Percentiles rank a stretch among this genome's conserved stretches.
Evolutionary conservation across 2,329 filamentous ascomycete genomes (phyloP).

Genomic region (Monilinia aucupariae): DNA sequence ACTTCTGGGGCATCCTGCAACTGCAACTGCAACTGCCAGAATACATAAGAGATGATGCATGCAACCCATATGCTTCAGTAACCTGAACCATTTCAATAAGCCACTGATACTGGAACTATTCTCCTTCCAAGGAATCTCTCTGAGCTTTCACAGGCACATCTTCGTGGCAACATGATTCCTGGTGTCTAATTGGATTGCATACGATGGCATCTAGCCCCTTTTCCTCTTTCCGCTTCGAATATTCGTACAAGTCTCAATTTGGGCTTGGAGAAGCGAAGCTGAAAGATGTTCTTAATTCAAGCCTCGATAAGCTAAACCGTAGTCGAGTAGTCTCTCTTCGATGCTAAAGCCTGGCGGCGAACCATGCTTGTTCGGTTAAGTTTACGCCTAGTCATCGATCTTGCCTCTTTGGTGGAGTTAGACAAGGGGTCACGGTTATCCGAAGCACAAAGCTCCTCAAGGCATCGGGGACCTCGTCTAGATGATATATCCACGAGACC

Average conservation of each 20-base stretch:
- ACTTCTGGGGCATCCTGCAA: not conserved
- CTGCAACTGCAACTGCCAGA: not conserved
- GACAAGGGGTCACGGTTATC: not conserved
- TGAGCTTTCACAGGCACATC: not conserved
- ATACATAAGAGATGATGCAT: not conserved
- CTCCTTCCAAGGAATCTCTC: not conserved
- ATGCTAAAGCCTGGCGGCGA: not conserved
- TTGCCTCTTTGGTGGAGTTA: not conserved
- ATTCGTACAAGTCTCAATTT: not conserved
- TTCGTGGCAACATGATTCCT: not conserved
- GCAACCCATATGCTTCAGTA: not conserved
- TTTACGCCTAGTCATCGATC: not conserved
- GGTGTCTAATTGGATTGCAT: not conserved
- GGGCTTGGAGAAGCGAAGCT: conserved; percentile 12
- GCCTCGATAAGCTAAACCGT: not conserved
- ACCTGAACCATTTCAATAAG: not conserved
- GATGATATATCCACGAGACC: conserved; percentile 1
- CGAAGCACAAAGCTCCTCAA: not conserved
- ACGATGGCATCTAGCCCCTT: not conserved
- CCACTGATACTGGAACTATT: not conserved
- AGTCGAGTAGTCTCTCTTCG: too few relatives aligned
- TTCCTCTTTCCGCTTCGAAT: not conserved
- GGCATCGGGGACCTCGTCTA: not conserved
- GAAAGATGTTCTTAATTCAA: conserved; percentile 10
- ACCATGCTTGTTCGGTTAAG: conserved; percentile 8